Evolutionary conservation across 1,284 basidiomycete genomes (phyloP), one percentile per base, ranked within the genome.

Genomic region (Cystobasidium slooffiae): DNA sequence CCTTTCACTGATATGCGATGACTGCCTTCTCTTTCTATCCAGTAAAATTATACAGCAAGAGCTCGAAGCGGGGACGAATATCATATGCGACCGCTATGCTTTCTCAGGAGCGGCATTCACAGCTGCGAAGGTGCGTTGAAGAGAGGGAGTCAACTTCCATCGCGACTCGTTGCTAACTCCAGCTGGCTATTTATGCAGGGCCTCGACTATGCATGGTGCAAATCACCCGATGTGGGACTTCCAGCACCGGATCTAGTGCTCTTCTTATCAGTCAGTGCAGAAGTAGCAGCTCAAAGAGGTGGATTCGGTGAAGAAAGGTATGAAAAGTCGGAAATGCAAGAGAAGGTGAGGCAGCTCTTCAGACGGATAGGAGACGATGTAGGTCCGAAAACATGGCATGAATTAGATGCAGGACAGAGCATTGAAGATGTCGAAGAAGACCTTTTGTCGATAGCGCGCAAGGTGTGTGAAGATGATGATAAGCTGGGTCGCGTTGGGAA

Each of bases 41-140:
- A 94, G 93, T 20, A 84, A 88, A 9, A 85, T 84, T 0, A 93
- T 95, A 64, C 84, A 88, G 68, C 80, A 83, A 6, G 84, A 88
- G 24, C 85, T 98, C 12, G 83, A 83, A 0, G 80, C 84, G 0
- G 94, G 94, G 0, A 90, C 88, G 7, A 87, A 87, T 0, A 85
- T 99, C 79, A 84, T 99, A 43, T 93, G 92, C 79, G 96, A 99
- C 82, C 88, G 97, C 47, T 99, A 99, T 82, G 93, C 94, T 0
- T 99, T 97, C 83, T 97, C 94, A 0, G 97, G 96, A 0, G 91
- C 96, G 77, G 95, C 94, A 1, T 99, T 97, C 83, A 93, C 93
- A 0, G 88, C 90, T 6, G 89, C 94, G 62, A 98, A 98, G 82
- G 88, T 85, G 62, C 47, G 78, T 52, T 31, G 37, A 52, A 3